Evolutionary conservation across 495 filamentous ascomycete species (phyloP).

Genomic region (Aspergillus asperescens): DNA sequence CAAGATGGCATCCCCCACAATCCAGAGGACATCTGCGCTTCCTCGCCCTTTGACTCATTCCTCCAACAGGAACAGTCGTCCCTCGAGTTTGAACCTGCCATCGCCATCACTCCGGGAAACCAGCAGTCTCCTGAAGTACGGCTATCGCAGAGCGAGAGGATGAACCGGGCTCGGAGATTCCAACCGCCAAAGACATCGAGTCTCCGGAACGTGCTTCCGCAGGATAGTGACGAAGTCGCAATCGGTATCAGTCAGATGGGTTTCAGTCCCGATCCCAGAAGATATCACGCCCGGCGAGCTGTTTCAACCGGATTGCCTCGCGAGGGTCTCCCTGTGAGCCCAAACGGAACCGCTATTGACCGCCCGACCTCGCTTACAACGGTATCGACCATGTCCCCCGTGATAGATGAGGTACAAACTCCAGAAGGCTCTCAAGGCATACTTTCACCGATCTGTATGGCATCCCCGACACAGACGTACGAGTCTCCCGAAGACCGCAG

Average conservation of each 20-base stretch:
- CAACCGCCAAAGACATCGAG: slow-evolving; percentile 36
- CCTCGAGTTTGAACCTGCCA: slow-evolving; percentile 40
- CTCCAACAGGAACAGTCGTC: slow-evolving; percentile 38
- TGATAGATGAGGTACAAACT: slow-evolving; percentile 48
- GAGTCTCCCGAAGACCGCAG: slow-evolving; percentile 46
- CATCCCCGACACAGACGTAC: slow-evolving; percentile 39
- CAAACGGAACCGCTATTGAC: slow-evolving; percentile 31
- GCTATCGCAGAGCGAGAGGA: slow-evolving; percentile 31
- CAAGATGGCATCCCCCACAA: slow-evolving; percentile 35
- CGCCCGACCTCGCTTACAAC: slow-evolving; percentile 58
- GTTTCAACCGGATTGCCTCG: slow-evolving; percentile 30
- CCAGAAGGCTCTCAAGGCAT: slow-evolving; percentile 43
- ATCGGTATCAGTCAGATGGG: slow-evolving; percentile 13
- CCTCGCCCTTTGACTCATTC: slow-evolving; percentile 42
- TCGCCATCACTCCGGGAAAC: slow-evolving; percentile 34
- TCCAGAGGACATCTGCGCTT: slow-evolving; percentile 38
- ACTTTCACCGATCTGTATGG: slow-evolving; percentile 49
- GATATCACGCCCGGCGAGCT: slow-evolving; percentile 21
- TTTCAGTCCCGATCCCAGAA: slow-evolving; percentile 23
- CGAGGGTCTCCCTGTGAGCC: slow-evolving; percentile 17
- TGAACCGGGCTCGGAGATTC: slow-evolving; percentile 26
- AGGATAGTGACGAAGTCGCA: slow-evolving; percentile 28
- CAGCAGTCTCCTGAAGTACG: slow-evolving; percentile 37
- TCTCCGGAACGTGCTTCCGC: slow-evolving; percentile 37
- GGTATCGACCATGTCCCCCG: slow-evolving; percentile 50